Evolutionary conservation across 768 basidiomycete species (phyloP).

Genomic region (Candolleomyces aberdarensis): DNA sequence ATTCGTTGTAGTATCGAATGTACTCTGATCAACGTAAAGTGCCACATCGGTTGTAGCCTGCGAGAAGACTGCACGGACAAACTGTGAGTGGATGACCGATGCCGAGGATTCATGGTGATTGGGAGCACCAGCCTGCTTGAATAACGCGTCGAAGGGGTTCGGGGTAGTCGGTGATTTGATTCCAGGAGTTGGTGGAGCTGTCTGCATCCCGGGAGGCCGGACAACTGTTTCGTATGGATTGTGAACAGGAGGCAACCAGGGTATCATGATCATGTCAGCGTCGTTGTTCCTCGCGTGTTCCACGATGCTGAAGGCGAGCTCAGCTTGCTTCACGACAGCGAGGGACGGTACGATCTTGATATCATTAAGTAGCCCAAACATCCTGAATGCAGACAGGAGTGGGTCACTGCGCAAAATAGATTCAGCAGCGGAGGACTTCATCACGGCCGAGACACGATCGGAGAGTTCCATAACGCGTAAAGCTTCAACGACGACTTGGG

Average conservation of each 20-base stretch:
- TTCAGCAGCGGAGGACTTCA: slow-evolving; percentile 77
- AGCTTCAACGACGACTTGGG: slow-evolving; percentile 56
- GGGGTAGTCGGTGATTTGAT: slow-evolving; percentile 24
- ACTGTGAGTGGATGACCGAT: slow-evolving; percentile 71
- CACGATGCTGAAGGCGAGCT: slow-evolving; percentile 65
- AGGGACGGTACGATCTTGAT: slow-evolving; percentile 67
- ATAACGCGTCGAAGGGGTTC: slow-evolving; percentile 80
- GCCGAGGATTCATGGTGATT: slow-evolving; percentile 43
- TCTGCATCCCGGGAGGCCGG: slow-evolving; percentile 12
- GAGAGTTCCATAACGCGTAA: slow-evolving; percentile 89
- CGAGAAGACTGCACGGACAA: slow-evolving; percentile 79
- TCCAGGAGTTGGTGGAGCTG: slow-evolving; percentile 5
- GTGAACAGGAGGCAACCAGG: slow-evolving; percentile 51
- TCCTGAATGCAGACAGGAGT: slow-evolving; percentile 68
- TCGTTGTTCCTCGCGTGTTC: slow-evolving; percentile 52
- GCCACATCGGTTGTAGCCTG: slow-evolving; percentile 74
- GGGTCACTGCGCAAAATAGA: slow-evolving; percentile 68
- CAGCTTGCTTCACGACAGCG: slow-evolving; percentile 71
- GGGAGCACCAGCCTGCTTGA: slow-evolving; percentile 44
- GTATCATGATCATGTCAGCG: slow-evolving; percentile 77
- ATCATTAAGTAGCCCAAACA: slow-evolving; percentile 70
- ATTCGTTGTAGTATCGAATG: slow-evolving; percentile 23
- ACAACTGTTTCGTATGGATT: slow-evolving; percentile 9
- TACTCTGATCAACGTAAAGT: slow-evolving; percentile 79
- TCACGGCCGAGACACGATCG: slow-evolving; percentile 81